Evolutionary conservation across 768 basidiomycete species (phyloP).

Genomic region (Dacryopinax primogenitus): DNA sequence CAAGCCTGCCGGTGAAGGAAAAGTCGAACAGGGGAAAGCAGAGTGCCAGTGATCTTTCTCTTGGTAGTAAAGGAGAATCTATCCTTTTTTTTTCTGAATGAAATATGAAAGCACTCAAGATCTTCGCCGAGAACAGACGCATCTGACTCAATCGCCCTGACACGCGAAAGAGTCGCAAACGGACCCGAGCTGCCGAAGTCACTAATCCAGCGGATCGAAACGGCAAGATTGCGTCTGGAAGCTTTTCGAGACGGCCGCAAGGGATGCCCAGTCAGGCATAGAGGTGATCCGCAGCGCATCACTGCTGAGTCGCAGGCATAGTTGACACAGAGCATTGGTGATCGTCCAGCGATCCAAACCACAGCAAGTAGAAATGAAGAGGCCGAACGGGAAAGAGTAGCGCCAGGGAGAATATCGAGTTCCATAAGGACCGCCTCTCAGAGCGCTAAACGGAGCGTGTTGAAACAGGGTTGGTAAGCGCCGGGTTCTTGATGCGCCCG

Average conservation of each 20-base stretch:
- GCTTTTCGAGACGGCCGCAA: background rate
- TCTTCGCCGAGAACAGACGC: too few relatives aligned
- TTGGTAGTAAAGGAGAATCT: too few relatives aligned
- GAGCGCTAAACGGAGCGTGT: background rate
- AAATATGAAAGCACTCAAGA: too few relatives aligned
- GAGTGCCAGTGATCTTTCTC: too few relatives aligned
- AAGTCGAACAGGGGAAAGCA: too few relatives aligned
- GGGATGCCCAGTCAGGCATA: background rate
- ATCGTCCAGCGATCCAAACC: background rate
- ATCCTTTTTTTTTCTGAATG: too few relatives aligned
- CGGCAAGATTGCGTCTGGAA: background rate
- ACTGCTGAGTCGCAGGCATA: background rate
- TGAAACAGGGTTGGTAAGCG: background rate
- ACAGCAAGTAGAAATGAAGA: background rate
- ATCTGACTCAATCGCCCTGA: too few relatives aligned
- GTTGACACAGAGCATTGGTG: background rate
- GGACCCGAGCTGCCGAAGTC: background rate
- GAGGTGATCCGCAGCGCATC: background rate
- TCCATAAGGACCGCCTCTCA: background rate
- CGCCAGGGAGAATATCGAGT: background rate
- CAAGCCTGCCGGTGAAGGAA: too few relatives aligned
- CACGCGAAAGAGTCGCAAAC: too few relatives aligned
- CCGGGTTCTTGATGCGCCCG: slow-evolving; percentile 6
- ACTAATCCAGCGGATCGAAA: background rate
- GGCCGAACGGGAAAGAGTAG: background rate